Conservation (phyloP, 2,329 filamentous ascomycete genomes). For the Boeremia exigua region DNA sequence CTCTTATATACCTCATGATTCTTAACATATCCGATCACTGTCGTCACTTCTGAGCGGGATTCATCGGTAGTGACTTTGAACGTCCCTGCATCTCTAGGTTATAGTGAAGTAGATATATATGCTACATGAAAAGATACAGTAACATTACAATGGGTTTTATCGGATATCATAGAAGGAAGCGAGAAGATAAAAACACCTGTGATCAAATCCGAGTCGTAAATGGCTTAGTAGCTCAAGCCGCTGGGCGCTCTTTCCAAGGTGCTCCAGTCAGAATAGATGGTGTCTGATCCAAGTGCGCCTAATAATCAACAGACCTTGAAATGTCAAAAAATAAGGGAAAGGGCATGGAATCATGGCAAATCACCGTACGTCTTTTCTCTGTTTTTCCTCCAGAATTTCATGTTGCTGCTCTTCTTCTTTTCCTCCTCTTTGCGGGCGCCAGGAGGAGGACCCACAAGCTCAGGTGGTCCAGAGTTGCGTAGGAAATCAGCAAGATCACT, state of each 20-base stretch:
- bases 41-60: background rate
- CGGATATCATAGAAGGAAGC: conserved; percentile 11
- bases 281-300: background rate
- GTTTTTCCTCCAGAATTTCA: conserved; percentile 45
- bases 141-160: conserved; percentile 10
- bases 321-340: background rate
- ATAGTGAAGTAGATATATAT: background rate
- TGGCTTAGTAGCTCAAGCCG: background rate
- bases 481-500: conserved; percentile 54
- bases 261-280: background rate
- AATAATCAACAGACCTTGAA: background rate
- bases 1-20: no score
- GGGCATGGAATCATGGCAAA: conserved; percentile 17
- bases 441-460: conserved; percentile 25
- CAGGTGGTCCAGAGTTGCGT: conserved; percentile 49
- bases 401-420: conserved; percentile 33
- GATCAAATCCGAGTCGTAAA: background rate
- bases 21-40: no score
- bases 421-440: conserved; percentile 37
- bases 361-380: conserved; percentile 32
- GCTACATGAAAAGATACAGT: conserved; percentile 10
- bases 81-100: background rate
- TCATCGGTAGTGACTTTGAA: background rate
- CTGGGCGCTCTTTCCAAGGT: background rate
- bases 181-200: background rate